Percentiles rank a stretch among this genome's conserved stretches.
Evolutionary conservation across 331 rosid species (phyloP).

Genomic region (Quercus tomentella): DNA sequence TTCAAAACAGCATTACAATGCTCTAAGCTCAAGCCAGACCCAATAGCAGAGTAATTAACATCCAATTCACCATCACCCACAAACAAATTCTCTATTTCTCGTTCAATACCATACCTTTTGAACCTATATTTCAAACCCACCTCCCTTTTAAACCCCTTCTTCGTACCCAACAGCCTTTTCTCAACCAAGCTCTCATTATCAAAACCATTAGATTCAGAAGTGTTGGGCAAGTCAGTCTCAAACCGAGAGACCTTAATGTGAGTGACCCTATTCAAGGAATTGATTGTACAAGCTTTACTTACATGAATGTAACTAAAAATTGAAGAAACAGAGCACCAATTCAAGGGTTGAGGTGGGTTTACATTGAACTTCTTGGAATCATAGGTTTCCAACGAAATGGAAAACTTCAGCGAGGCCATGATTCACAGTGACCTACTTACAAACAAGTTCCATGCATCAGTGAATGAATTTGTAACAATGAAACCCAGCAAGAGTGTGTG

Average conservation of each 20-base stretch:
- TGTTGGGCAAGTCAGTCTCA: slow-evolving; percentile 24
- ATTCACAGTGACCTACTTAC: slow-evolving; percentile 10
- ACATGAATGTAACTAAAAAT: slow-evolving; percentile 23
- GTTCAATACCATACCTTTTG: slow-evolving; percentile 20
- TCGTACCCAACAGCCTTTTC: slow-evolving; percentile 19
- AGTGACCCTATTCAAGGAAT: slow-evolving; percentile 33
- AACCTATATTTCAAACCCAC: slow-evolving; percentile 29
- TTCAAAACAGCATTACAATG: slow-evolving; percentile 62
- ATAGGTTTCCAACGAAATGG: slow-evolving; percentile 37
- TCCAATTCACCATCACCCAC: slow-evolving; percentile 47
- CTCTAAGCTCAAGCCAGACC: slow-evolving; percentile 41
- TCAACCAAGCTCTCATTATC: slow-evolving; percentile 20
- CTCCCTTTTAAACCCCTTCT: slow-evolving; percentile 19
- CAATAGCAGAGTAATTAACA: slow-evolving; percentile 50
- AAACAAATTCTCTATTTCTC: slow-evolving; percentile 35
- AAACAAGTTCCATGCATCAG: background rate
- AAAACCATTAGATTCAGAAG: slow-evolving; percentile 8
- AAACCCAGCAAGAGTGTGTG: background rate
- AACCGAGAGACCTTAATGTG: slow-evolving; percentile 29
- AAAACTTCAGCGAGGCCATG: slow-evolving; percentile 67
- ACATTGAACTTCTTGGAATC: slow-evolving; percentile 39
- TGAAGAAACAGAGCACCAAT: slow-evolving; percentile 21
- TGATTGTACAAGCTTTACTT: slow-evolving; percentile 29
- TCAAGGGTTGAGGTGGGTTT: slow-evolving; percentile 8
- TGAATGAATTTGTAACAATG: background rate